phyloP scores from a whole-genome alignment of 495 filamentous ascomycete genomes.

The Usnea hakonensis region DNA sequence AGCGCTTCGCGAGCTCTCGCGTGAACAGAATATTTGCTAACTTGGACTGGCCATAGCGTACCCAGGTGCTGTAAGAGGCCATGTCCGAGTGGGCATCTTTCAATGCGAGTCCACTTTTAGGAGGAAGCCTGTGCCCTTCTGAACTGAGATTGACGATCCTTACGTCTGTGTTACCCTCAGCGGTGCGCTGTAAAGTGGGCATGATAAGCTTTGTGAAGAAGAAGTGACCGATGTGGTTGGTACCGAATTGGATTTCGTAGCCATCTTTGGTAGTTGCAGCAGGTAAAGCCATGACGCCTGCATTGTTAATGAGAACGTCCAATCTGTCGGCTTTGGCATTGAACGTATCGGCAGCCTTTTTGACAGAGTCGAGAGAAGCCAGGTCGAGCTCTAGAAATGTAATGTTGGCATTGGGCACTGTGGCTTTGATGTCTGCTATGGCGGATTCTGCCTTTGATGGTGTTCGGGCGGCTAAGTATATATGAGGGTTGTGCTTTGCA shows the following conservation, averaged over 20 bases:
- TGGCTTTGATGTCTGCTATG: slow-evolving; percentile 41
- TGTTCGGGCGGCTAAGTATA: slow-evolving; percentile 58
- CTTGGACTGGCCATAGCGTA: slow-evolving; percentile 59
- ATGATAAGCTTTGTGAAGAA: slow-evolving; percentile 58
- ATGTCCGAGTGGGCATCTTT: slow-evolving; percentile 31
- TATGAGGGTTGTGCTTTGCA: slow-evolving; percentile 48
- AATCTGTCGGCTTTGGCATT: slow-evolving; percentile 39
- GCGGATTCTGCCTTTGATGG: slow-evolving; percentile 43
- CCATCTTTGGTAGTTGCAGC: slow-evolving; percentile 47
- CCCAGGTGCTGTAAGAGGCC: slow-evolving; percentile 33
- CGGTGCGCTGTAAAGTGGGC: slow-evolving; percentile 46
- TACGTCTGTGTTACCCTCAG: slow-evolving; percentile 34
- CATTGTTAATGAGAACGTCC: slow-evolving; percentile 63
- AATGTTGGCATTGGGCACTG: slow-evolving; percentile 40
- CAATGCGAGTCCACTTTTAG: slow-evolving; percentile 21
- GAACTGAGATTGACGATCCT: slow-evolving; percentile 43
- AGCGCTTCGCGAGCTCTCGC: slow-evolving; percentile 47
- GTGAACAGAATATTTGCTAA: slow-evolving; percentile 61
- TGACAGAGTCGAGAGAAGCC: slow-evolving; percentile 43
- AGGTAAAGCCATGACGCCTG: slow-evolving; percentile 55
- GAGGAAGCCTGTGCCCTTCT: slow-evolving; percentile 30
- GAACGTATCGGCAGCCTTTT: slow-evolving; percentile 42
- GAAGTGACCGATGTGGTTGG: slow-evolving; percentile 64
- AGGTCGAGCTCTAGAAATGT: slow-evolving; percentile 46
- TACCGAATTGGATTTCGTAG: slow-evolving; percentile 62